Evolutionary conservation across 2,329 filamentous ascomycete species (phyloP), one percentile per base, ranked within the genome.

Genomic region (Aureobasidium sp.): DNA sequence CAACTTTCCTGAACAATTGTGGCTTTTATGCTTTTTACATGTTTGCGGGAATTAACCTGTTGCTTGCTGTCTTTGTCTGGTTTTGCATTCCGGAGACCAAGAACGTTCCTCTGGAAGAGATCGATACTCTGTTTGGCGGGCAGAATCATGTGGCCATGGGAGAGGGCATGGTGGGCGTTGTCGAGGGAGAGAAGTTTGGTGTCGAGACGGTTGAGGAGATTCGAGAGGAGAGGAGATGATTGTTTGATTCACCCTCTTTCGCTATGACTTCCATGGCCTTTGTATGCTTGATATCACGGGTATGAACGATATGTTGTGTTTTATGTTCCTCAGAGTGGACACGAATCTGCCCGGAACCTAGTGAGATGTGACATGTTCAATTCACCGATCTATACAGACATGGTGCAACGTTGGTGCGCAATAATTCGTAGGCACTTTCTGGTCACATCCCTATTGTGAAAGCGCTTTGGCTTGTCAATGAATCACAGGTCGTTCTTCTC

Each of bases 1-100:
- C 86, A 14, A 82, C 79, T 14, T 88, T 88, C 76, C 78, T 88
- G 17, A 76, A 81, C 59, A 84, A 87, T 68, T 76, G 76, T 55
- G 79, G 80, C 17, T 82, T 82, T 69, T 82, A 81, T 65, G 79
- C 79, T 6, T 82, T 82, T 66, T 82, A 82, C 71, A 80, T 82
- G 75, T 82, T 82, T 62, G 79, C 78, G 0, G 79, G 77, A 7
- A 78, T 78, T 65, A 78, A 78, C 61, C 64, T 74, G 29, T 60
- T 76, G 41, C 67, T 78, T 11, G 75, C 74, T 2, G 66, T 67
- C 1, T 79, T 78, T 62, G 75, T 77, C 7, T 75, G 69, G 68
- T 76, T 75, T 66, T 76, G 72, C 64, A 70, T 78, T 14, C 75
- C 76, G 0, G 76, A 78, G 68, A 77, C 76, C 7, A 76, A 75